A percentile compares a stretch with the other conserved stretches of the same genome.
Evolutionary conservation across 306 rosid genomes (phyloP).

Genomic region (Styphnolobium japonicum): DNA sequence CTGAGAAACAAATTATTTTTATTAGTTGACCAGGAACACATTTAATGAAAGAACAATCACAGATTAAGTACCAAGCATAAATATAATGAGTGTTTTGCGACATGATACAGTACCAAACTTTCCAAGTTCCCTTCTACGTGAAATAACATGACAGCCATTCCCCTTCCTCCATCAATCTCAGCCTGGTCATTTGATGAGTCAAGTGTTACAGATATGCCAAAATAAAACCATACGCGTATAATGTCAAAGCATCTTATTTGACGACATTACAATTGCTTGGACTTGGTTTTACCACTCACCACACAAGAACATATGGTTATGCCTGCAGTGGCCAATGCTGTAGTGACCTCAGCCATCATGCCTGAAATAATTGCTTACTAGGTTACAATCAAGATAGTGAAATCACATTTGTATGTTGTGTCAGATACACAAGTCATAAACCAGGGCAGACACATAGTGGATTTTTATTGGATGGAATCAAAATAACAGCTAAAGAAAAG

Average conservation of each 20-base stretch:
- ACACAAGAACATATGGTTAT: constrained; percentile 82
- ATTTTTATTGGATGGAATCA: neutral
- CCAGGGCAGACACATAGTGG: neutral
- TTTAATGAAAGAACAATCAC: neutral
- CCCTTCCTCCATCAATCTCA: constrained; percentile 93
- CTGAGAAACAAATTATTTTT: constrained; percentile 39
- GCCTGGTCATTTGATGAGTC: constrained; percentile 67
- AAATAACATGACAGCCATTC: constrained; percentile 87
- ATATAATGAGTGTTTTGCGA: neutral
- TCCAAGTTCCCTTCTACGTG: constrained; percentile 77
- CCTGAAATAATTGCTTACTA: constrained; percentile 54
- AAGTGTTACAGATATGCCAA: constrained; percentile 18
- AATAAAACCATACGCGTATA: constrained; percentile 3
- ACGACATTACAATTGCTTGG: constrained; percentile 14
- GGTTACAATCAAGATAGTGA: constrained; percentile 21
- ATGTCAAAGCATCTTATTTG: constrained; percentile 16
- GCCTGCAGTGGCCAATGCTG: constrained; percentile 79
- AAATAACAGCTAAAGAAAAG: neutral
- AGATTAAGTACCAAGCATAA: constrained; percentile 14
- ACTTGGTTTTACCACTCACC: constrained; percentile 65
- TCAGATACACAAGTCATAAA: neutral
- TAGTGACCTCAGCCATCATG: constrained; percentile 90
- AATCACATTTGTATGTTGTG: neutral
- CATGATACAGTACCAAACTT: constrained; percentile 60
- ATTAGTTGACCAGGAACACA: constrained; percentile 28